Evolutionary conservation across 2,329 filamentous ascomycete species (phyloP).

Genomic region (Aspergillus tubingensis): DNA sequence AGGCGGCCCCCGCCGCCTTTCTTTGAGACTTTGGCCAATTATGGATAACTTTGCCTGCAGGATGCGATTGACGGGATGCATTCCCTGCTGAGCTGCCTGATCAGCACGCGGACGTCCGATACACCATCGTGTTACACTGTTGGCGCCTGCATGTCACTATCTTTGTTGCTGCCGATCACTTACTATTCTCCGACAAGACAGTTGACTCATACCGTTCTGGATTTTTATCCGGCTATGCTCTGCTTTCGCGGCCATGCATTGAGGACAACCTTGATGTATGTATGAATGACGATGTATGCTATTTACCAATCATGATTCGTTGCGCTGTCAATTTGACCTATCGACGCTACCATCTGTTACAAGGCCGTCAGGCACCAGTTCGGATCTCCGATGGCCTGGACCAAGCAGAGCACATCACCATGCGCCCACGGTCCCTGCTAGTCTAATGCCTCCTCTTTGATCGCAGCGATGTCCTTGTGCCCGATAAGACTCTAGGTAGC

Average conservation of each 20-base stretch:
- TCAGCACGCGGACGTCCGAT: background rate
- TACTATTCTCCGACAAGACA: too few species aligned
- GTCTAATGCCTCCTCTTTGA: background rate
- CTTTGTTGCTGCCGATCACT: too few species aligned
- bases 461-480: background rate
- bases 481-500: background rate
- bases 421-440: background rate
- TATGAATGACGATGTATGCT: background rate
- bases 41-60: background rate
- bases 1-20: background rate
- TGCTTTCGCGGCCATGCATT: background rate
- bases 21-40: too few species aligned
- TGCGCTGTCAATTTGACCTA: background rate
- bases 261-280: background rate
- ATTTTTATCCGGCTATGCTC: background rate
- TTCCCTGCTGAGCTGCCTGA: background rate
- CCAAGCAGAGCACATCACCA: background rate
- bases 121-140: too few species aligned
- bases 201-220: background rate
- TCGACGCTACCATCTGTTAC: background rate
- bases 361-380: background rate
- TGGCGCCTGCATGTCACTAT: too few species aligned
- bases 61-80: background rate
- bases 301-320: background rate
- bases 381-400: background rate